phyloP scores from a whole-genome alignment of 2,329 filamentous ascomycete genomes.

The Nothomitra cinnamomea region DNA sequence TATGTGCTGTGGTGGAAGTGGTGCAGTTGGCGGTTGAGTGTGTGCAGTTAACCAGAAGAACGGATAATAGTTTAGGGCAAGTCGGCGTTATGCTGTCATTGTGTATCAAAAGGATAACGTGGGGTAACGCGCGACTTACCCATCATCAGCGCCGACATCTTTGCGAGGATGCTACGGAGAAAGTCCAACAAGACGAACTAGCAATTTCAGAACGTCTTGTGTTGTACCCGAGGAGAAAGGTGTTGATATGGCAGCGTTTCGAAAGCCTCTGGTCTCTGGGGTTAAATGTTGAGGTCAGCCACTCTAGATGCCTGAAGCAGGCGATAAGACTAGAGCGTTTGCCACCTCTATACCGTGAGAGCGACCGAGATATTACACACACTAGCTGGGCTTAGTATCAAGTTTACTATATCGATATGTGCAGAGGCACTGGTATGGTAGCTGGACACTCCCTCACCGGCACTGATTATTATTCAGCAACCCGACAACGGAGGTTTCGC shows the following conservation, averaged over 20 bases:
- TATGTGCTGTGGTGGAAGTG: not conserved
- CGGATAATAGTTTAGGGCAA: not conserved
- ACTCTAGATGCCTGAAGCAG: no score
- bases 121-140: slow-evolving; percentile 1
- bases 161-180: not conserved
- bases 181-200: not conserved
- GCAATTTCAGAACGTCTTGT: not conserved
- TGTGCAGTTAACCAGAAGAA: not conserved
- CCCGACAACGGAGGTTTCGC: not conserved
- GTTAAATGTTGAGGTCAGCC: no score
- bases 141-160: slow-evolving; percentile 3
- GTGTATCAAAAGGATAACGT: not conserved
- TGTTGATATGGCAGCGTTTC: no score
- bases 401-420: not conserved
- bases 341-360: no score
- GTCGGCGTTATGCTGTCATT: not conserved
- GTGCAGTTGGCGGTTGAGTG: not conserved
- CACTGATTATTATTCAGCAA: slow-evolving; percentile 3
- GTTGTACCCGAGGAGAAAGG: no score
- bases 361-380: not conserved
- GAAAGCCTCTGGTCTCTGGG: no score
- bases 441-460: not conserved
- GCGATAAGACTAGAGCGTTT: no score
- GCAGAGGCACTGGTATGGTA: not conserved
- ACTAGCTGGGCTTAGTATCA: not conserved